These are phyloP conservation scores for Nothophoma quercina DNA, from an alignment of 2,329 filamentous ascomycete species.

Conservation along the genomic window DNA sequence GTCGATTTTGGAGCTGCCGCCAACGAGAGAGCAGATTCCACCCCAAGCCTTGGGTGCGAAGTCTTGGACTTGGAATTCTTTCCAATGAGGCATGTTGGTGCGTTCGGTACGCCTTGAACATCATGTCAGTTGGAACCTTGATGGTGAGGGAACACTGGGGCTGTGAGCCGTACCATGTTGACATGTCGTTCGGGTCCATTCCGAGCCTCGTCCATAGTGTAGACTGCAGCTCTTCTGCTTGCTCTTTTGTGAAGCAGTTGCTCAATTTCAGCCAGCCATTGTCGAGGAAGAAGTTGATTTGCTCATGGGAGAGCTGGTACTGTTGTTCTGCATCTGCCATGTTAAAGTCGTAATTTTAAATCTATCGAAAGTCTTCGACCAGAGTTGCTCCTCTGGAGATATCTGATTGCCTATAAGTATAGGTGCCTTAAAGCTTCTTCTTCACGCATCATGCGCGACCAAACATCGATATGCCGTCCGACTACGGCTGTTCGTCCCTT, in stretches of 20 bases:
- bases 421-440: conserved; percentile 1
- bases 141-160: background rate
- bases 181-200: conserved; percentile 68
- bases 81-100: conserved; percentile 70
- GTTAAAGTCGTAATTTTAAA: background rate
- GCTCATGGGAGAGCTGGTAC: conserved; percentile 52
- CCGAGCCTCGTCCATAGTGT: conserved; percentile 70
- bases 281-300: conserved; percentile 62
- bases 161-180: conserved; percentile 62
- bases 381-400: background rate
- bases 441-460: background rate
- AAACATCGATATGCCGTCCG: conserved; percentile 2
- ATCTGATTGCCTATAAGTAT: background rate
- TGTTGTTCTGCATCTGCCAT: conserved; percentile 31
- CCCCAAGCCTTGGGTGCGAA: conserved; percentile 72
- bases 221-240: conserved; percentile 57
- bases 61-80: conserved; percentile 59
- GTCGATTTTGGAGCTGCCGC: conserved; percentile 59
- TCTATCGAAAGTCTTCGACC: background rate
- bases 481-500: conserved; percentile 17
- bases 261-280: conserved; percentile 64
- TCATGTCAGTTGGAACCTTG: background rate
- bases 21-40: conserved; percentile 71
- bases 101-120: conserved; percentile 57
- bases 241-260: conserved; percentile 59